Base-by-base conservation (phyloP, 1,284 basidiomycete species). In the Malassezia brasiliensis region DNA sequence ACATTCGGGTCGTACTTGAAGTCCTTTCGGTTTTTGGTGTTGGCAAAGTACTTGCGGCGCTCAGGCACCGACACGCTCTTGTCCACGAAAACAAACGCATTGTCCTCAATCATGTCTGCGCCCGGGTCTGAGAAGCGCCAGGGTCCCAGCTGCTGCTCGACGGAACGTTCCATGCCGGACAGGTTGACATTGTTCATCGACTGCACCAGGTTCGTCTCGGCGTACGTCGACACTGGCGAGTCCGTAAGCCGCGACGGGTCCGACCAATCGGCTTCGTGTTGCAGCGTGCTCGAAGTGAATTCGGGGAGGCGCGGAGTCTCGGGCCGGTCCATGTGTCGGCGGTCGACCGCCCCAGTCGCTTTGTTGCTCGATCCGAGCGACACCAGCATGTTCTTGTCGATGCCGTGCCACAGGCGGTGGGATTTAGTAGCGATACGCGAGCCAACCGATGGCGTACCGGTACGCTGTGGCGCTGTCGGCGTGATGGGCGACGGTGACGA, bases 41-140 rank as follows among this genome's bases (percentile, higher is more conserved):
- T 50, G 6, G 71, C 65, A 53, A 77, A 77, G 53, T 75, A 60
- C 56, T 77, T 76, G 12, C 77, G 59, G 35, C 77, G 65, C 42
- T 74, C 66, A 0, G 76, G 65, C 3, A 76, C 72, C 3, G 69
- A 56, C 3, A 76, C 64, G 30, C 67, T 71, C 20, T 67, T 62
- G 25, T 72, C 68, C 14, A 71, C 67, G 49, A 77, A 77, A 30
- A 77, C 70, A 53, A 78, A 78, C 0, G 70, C 72, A 45, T 77
- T 76, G 66, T 77, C 77, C 60, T 78, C 77, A 35, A 76, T 63
- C 53, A 75, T 71, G 56, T 78, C 77, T 3, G 70, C 65, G 1
- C 61, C 63, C 5, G 74, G 71, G 46, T 76, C 72, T 1, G 63
- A 57, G 47, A 77, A 78, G 36, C 76, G 68, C 74, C 72, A 77